Base-by-base conservation (phyloP, 768 basidiomycete genomes). In the Tricholoma flavovirens region DNA sequence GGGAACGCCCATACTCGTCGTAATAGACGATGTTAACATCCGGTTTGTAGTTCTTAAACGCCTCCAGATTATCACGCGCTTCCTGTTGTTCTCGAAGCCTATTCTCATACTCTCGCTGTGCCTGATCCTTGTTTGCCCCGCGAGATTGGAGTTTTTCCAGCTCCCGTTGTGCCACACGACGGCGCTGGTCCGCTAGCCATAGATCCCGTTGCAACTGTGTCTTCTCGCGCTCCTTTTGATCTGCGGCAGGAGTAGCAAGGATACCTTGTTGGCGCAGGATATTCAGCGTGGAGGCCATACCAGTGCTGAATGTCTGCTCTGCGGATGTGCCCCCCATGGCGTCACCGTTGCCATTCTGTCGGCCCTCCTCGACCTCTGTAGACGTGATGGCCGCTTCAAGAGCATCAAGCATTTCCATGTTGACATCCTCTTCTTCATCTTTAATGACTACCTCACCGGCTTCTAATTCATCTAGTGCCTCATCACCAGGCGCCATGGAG, bases 1-100 rank as follows among this genome's bases (percentile, higher is more conserved):
- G 73, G 56, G 80, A 68, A 36, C 97, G 81, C 48, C 97, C 97
- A 67, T 93, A 92, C 70, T 99, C 96, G 67, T 99, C 97, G 60
- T 95, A 87, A 68, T 99, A 99, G 49, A 90, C 89, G 65, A 98
- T 91, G 61, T 96, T 92, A 64, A 99, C 79, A 72, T 96, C 95
- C 5, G 97, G 97, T 71, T 96, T 98, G 77, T 99, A 99, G 67
- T 86, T 82, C 73, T 88, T 92, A 81, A 88, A 99, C 50, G 83
- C 69, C 32, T 96, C 91, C 56, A 93, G 71, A 51, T 82, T 81
- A 17, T 90, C 83, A 40, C 90, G 81, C 5, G 93, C 87, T 61
- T 98, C 95, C 60, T 93, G 87, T 68, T 94, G 90, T 65, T 98
- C 96, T 21, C 96, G 83, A 57, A 87, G 69, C 55, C 92, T 83